Conservation (phyloP, 495 filamentous ascomycete species). For the Sporormia fimetaria region DNA sequence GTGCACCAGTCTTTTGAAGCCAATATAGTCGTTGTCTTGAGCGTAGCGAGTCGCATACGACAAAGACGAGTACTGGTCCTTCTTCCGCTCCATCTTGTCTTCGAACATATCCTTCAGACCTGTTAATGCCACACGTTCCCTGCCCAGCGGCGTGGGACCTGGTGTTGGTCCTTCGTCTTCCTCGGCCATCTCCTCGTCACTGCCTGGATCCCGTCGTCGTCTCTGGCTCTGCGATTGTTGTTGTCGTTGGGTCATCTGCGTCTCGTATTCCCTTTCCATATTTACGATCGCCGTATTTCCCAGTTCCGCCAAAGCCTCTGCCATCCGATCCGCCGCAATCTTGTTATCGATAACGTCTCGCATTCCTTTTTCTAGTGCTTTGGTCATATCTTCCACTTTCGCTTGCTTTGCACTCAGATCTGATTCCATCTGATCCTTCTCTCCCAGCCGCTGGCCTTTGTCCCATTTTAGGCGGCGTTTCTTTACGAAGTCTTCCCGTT, state of each 20-base stretch:
- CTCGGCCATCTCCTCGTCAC: conserved; percentile 16
- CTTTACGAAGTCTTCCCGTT: conserved; percentile 12
- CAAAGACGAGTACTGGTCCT: conserved; percentile 28
- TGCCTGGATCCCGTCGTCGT: conserved; percentile 1
- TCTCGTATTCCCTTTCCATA: conserved; percentile 4
- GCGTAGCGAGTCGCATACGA: conserved; percentile 43
- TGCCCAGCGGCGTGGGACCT: conserved; percentile 11
- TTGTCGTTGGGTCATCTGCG: conserved; percentile 13
- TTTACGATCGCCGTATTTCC: conserved; percentile 4
- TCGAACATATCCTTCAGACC: conserved; percentile 25
- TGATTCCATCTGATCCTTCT: conserved; percentile 11
- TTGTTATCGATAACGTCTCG: conserved; percentile 31
- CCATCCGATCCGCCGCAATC: conserved; percentile 18
- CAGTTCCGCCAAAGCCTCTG: conserved; percentile 11
- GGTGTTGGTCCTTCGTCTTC: conserved; percentile 15
- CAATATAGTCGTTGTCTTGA: conserved; percentile 64
- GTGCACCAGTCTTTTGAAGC: conserved; percentile 67
- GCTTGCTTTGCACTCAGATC: conserved; percentile 19
- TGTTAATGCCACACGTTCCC: conserved; percentile 7
- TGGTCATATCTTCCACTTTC: conserved; percentile 31
- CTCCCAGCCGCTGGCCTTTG: conserved; percentile 10
- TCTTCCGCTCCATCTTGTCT: conserved; percentile 21
- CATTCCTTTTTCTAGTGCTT: conserved; percentile 31
- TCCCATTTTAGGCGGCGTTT: conserved; percentile 12
- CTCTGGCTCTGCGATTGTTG: conserved; percentile 13